Evolutionary conservation across 2,329 filamentous ascomycete genomes (phyloP).

Genomic region (Rutstroemia sp.): DNA sequence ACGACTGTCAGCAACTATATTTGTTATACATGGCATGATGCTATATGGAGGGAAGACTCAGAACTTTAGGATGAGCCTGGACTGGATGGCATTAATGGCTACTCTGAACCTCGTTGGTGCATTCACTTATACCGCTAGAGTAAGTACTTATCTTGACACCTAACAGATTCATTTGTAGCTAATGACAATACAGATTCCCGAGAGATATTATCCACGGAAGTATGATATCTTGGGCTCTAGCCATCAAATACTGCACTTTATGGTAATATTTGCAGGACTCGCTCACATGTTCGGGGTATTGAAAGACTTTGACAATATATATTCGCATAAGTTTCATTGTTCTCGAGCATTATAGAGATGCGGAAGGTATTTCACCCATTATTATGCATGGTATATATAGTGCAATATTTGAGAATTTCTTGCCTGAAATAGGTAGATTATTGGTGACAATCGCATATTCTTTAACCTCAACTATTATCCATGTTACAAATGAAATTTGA

Average conservation of each 20-base stretch:
- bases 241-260: constrained; percentile 25
- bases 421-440: too few relatives aligned
- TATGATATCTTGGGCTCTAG: constrained; percentile 21
- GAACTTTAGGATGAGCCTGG: constrained; percentile 12
- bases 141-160: background rate
- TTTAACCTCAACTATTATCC: too few relatives aligned
- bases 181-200: constrained; percentile 11
- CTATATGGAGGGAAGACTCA: constrained; percentile 31
- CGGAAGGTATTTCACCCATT: too few relatives aligned
- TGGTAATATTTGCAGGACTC: constrained; percentile 20
- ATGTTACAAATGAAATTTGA: too few relatives aligned
- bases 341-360: too few relatives aligned
- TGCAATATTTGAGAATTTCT: too few relatives aligned
- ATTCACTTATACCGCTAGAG: background rate
- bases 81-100: constrained; percentile 9
- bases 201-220: constrained; percentile 14
- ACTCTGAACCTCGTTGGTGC: constrained; percentile 9
- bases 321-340: too few relatives aligned
- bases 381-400: too few relatives aligned
- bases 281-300: constrained; percentile 18
- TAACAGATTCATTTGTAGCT: background rate
- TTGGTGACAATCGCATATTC: too few relatives aligned
- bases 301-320: constrained; percentile 11
- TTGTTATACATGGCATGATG: constrained; percentile 15
- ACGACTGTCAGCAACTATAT: background rate